Conservation (phyloP, 495 filamentous ascomycete genomes). For the Trichoderma asperelloides region DNA sequence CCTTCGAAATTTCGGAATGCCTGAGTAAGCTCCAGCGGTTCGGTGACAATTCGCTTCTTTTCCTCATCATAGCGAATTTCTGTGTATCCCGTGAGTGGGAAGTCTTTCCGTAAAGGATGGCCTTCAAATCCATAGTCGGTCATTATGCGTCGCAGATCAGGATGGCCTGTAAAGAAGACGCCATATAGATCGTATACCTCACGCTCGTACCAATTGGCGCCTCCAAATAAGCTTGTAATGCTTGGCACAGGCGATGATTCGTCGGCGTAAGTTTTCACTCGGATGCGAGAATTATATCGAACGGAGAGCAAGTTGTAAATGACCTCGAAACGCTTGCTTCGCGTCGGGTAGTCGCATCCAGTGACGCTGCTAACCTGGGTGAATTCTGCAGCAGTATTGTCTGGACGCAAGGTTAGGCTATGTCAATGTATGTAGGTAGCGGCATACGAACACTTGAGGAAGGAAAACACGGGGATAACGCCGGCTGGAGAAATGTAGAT, state of each 20-base stretch:
- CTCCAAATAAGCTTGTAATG: conserved; percentile 77
- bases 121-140: conserved; percentile 99
- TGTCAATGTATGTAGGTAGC: background rate
- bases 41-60: conserved; percentile 98
- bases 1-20: conserved; percentile 99
- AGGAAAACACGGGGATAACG: conserved; percentile 82
- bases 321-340: conserved; percentile 90
- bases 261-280: conserved; percentile 98
- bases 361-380: conserved; percentile 90
- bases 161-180: conserved; percentile 91
- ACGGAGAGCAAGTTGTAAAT: conserved; percentile 97
- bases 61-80: conserved; percentile 97
- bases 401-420: conserved; percentile 17
- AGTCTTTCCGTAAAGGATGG: conserved; percentile 95
- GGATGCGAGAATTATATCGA: conserved; percentile 89
- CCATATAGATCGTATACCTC: conserved; percentile 98
- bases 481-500: conserved; percentile 86
- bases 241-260: conserved; percentile 92
- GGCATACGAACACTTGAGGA: conserved; percentile 65
- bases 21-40: conserved; percentile 94
- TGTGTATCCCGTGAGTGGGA: conserved; percentile 96
- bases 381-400: conserved; percentile 94
- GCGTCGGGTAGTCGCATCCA: conserved; percentile 89
- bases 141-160: conserved; percentile 96
- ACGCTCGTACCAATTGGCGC: conserved; percentile 97